Evolutionary conservation across 805 yeast genomes (phyloP), one percentile per base, ranked within the genome.

Genomic region (Candida silvicultrix): DNA sequence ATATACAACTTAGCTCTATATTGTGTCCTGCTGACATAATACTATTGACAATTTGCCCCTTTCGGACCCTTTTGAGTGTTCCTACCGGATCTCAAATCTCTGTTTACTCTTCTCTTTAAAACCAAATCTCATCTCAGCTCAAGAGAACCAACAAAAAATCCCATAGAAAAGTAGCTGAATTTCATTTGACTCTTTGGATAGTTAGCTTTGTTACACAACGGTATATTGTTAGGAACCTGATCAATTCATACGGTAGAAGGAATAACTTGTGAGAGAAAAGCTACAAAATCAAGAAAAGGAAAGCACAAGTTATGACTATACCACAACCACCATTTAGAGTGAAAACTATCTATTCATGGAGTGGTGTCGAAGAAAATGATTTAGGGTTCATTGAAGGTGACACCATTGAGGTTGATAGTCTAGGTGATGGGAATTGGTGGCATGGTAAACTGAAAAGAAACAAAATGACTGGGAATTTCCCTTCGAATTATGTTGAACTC

Each of bases 321-420:
- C 76, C 75, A 29, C 66, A 68, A 25, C 69, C 77, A 16, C 95
- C 95, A 4, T 87, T 87, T 64, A 74, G 74, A 59, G 95, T 84
- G 29, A 78, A 78, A 59, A 94, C 99, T 10, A 77, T 77, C 36
- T 92, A 86, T 60, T 88, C 96, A 21, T 90, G 97, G 97, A 83
- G 97, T 19, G 98, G 97, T 15, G 89, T 89, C 58, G 80, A 85
- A 57, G 86, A 82, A 45, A 85, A 86, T 40, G 97, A 94, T 60
- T 71, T 94, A 38, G 98, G 98, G 1, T 94, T 94, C 62, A 75
- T 90, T 19, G 98, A 94, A 66, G 96, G 95, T 43, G 98, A 94
- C 60, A 69, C 87, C 43, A 87, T 94, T 55, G 96, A 89, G 51
- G 95, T 94, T 5, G 76, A 81, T 44, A 73, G 80, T 48, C 68